These are phyloP conservation scores for Citrus sinensis DNA, from an alignment of 345 rosid species.

Conservation along the genomic window DNA sequence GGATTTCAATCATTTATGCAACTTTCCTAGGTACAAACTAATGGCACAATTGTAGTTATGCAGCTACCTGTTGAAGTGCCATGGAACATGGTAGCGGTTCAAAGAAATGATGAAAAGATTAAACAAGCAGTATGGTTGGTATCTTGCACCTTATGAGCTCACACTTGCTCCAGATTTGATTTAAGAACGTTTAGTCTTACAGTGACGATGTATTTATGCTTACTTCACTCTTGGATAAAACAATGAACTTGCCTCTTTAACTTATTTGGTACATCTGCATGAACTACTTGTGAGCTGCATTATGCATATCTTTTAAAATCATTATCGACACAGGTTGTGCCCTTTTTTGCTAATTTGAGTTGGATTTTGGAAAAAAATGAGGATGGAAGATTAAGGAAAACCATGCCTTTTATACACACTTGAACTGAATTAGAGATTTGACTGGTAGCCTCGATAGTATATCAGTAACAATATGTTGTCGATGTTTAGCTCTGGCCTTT, in stretches of 20 bases:
- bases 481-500: background rate
- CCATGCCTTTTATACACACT: background rate
- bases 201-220: too few species aligned
- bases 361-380: background rate
- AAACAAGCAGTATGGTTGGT: background rate
- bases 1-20: background rate
- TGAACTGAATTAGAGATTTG: background rate
- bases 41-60: background rate
- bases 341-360: background rate
- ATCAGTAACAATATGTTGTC: background rate
- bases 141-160: background rate
- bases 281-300: too few species aligned
- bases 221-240: too few species aligned
- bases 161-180: background rate
- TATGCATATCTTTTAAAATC: too few species aligned
- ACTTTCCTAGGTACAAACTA: background rate
- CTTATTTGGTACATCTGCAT: too few species aligned
- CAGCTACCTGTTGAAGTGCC: background rate
- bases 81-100: background rate
- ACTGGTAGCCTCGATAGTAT: background rate
- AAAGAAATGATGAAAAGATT: background rate
- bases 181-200: too few species aligned
- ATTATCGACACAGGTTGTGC: background rate
- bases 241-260: too few species aligned
- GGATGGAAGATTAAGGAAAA: background rate